phyloP scores from a whole-genome alignment of 2,329 filamentous ascomycete species.

The Fusarium drepaniforme region DNA sequence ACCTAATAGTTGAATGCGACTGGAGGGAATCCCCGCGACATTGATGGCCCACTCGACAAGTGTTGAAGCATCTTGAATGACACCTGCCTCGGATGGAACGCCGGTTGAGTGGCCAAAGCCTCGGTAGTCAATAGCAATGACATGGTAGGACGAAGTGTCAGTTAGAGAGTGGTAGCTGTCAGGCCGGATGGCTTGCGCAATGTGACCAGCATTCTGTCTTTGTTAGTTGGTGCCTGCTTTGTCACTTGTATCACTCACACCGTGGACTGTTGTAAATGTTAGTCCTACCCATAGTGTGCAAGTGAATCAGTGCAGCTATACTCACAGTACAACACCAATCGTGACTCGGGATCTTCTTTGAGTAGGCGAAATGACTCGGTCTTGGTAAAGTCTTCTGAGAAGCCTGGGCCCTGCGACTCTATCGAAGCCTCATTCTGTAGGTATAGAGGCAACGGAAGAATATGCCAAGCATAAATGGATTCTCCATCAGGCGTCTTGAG shows the following conservation, averaged over 20 bases:
- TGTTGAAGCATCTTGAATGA: slow-evolving; percentile 83
- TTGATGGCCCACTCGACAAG: slow-evolving; percentile 79
- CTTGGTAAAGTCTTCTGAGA: slow-evolving; percentile 65
- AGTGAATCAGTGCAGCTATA: slow-evolving; percentile 25
- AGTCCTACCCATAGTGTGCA: slow-evolving; percentile 7
- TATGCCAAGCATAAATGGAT: slow-evolving; percentile 89
- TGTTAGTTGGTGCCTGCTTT: slow-evolving; percentile 26
- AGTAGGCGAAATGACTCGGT: slow-evolving; percentile 72
- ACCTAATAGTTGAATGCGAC: slow-evolving; percentile 83
- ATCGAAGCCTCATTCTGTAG: slow-evolving; percentile 76
- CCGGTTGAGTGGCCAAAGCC: slow-evolving; percentile 88
- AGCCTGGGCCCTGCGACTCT: slow-evolving; percentile 61
- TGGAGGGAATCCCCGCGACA: slow-evolving; percentile 72
- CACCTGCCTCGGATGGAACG: slow-evolving; percentile 81
- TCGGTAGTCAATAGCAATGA: slow-evolving; percentile 91
- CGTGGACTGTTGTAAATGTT: slow-evolving; percentile 64
- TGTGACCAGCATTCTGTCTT: slow-evolving; percentile 82
- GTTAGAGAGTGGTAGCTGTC: slow-evolving; percentile 83
- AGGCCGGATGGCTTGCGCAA: slow-evolving; percentile 83
- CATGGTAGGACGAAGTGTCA: slow-evolving; percentile 79
- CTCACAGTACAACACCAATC: slow-evolving; percentile 74
- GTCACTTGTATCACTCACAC: slow-evolving; percentile 60
- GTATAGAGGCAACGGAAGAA: slow-evolving; percentile 84
- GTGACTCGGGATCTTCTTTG: slow-evolving; percentile 71
- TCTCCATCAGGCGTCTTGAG: slow-evolving; percentile 81